phyloP scores from a whole-genome alignment of 352 stramenopile species.

The Lagenidium sp. region DNA sequence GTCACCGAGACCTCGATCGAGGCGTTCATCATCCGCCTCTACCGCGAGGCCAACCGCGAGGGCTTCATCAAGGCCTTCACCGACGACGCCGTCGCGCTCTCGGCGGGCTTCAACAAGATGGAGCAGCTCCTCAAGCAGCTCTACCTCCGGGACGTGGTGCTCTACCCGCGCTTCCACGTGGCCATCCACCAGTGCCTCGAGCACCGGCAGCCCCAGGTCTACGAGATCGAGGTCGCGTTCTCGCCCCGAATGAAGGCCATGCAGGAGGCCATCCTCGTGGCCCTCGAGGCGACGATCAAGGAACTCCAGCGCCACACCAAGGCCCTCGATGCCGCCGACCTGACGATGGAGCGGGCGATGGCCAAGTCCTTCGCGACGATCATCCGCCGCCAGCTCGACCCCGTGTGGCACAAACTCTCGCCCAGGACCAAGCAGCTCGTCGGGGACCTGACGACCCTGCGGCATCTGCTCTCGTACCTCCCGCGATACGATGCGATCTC shows the following conservation, averaged over 20 bases:
- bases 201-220: slow-evolving; percentile 82
- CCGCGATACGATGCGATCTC: slow-evolving; percentile 95
- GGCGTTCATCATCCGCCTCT: slow-evolving; percentile 96
- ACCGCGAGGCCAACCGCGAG: slow-evolving; percentile 75
- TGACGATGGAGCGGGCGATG: slow-evolving; percentile 93
- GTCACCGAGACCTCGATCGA: slow-evolving; percentile 93
- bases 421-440: slow-evolving; percentile 93
- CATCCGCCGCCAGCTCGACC: slow-evolving; percentile 90
- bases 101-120: slow-evolving; percentile 91
- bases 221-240: slow-evolving; percentile 91
- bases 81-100: slow-evolving; percentile 88
- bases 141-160: slow-evolving; percentile 87
- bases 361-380: slow-evolving; percentile 61
- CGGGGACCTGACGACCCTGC: slow-evolving; percentile 62
- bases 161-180: slow-evolving; percentile 96
- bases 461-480: slow-evolving; percentile 88
- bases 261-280: slow-evolving; percentile 90
- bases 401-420: slow-evolving; percentile 94
- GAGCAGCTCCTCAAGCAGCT: slow-evolving; percentile 94
- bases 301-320: slow-evolving; percentile 89
- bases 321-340: slow-evolving; percentile 62
- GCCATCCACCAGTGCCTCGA: slow-evolving; percentile 84
- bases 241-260: slow-evolving; percentile 91
- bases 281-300: slow-evolving; percentile 90
- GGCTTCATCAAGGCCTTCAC: slow-evolving; percentile 97